A percentile compares a stretch with the other conserved stretches of the same genome.
Evolutionary conservation across 1,284 basidiomycete species (phyloP).

Genomic region (Irpex sp.): DNA sequence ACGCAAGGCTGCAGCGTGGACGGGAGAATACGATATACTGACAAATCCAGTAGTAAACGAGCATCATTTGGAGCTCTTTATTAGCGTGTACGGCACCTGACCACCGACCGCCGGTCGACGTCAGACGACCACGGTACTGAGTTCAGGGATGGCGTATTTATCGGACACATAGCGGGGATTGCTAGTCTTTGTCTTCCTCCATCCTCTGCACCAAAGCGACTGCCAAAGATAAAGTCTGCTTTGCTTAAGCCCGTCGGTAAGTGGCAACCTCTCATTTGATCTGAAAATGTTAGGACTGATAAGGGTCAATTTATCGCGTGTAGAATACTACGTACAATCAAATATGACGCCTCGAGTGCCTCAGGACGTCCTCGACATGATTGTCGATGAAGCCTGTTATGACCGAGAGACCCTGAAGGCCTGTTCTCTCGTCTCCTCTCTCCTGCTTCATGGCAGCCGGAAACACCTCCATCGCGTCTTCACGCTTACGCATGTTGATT

Average conservation of each 20-base stretch:
- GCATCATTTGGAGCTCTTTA: not conserved
- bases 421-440: not conserved
- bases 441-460: not conserved
- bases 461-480: not conserved
- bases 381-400: not conserved
- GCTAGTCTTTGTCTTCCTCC: not conserved
- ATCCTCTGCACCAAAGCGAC: not conserved
- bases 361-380: not conserved
- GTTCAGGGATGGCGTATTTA: not conserved
- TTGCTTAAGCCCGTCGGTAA: not conserved
- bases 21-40: not conserved
- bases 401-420: not conserved
- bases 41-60: not conserved
- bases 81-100: not conserved
- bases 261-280: not conserved
- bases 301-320: not conserved
- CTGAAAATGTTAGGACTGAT: not conserved
- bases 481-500: not conserved
- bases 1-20: not conserved
- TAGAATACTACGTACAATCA: not conserved
- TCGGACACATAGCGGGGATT: not conserved
- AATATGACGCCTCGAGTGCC: not conserved
- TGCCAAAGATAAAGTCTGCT: not conserved
- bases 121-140: not conserved
- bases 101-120: not conserved